Percentiles rank a stretch among this genome's conserved stretches.
Evolutionary conservation across 371 early-diverging fungal species (phyloP).

Genomic region (Mortierella sp.): DNA sequence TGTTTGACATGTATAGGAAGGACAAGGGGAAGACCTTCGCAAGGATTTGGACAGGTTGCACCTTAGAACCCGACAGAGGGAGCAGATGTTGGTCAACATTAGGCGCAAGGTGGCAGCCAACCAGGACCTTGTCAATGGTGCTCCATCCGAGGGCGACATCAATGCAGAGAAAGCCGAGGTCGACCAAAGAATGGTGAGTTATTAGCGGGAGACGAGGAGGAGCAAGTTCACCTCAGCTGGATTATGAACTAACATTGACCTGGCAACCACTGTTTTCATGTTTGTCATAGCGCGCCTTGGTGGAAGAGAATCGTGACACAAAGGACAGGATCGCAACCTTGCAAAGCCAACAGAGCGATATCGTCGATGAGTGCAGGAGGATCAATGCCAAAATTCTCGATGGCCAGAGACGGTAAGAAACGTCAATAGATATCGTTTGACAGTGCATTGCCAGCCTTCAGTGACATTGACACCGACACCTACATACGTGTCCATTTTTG

Average conservation of each 20-base stretch:
- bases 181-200: conserved; percentile 16
- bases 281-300: conserved; percentile 17
- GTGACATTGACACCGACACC: neutral
- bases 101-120: conserved; percentile 34
- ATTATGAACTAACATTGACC: neutral
- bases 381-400: conserved; percentile 17
- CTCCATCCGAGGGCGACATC: conserved; percentile 23
- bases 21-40: conserved; percentile 44
- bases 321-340: conserved; percentile 26
- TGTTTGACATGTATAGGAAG: conserved; percentile 20
- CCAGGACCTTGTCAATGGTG: conserved; percentile 29
- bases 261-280: neutral
- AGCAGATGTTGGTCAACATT: conserved; percentile 18
- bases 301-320: conserved; percentile 12
- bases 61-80: conserved; percentile 29
- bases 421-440: neutral
- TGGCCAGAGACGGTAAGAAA: conserved; percentile 26
- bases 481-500: conserved; percentile 21
- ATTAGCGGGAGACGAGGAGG: neutral
- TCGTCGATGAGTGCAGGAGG: conserved; percentile 15
- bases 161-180: conserved; percentile 20
- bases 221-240: too few relatives aligned
- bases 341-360: conserved; percentile 30
- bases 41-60: conserved; percentile 45
- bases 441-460: too few relatives aligned